phyloP scores from a whole-genome alignment of 106 monocot genomes.

The Gastrodia elata region DNA sequence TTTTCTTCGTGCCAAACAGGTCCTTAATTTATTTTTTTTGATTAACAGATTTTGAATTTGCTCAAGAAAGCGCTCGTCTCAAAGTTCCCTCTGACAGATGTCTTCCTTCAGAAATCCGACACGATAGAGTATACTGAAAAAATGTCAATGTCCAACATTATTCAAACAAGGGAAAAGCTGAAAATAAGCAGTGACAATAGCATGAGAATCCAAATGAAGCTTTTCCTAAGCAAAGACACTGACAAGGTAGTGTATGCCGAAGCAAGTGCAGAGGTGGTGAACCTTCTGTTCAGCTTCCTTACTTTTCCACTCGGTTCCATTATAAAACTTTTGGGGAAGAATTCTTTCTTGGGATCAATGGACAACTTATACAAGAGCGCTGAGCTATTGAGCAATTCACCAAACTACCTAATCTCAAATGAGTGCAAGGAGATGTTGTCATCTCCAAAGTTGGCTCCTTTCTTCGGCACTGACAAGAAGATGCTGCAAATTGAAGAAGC shows the following conservation, averaged over 20 bases:
- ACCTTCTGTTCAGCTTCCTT: slow-evolving; percentile 38
- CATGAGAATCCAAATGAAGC: slow-evolving; percentile 19
- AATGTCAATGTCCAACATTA: slow-evolving; percentile 1
- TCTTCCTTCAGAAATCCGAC: slow-evolving; percentile 16
- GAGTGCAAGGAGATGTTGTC: slow-evolving; percentile 17
- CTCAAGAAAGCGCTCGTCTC: slow-evolving; percentile 26
- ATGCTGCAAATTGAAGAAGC: slow-evolving; percentile 18
- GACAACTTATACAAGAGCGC: slow-evolving; percentile 38
- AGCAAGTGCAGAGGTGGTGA: slow-evolving; percentile 29
- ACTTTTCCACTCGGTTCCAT: slow-evolving; percentile 37
- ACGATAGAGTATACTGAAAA: slow-evolving; percentile 3
- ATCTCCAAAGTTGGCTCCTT: slow-evolving; percentile 21
- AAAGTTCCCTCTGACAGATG: slow-evolving; percentile 20
- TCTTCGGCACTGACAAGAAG: slow-evolving; percentile 7
- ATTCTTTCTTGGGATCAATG: slow-evolving; percentile 20
- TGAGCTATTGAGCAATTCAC: slow-evolving; percentile 16
- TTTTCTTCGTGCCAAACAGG: no score
- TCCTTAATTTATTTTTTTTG: no score
- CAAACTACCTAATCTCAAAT: slow-evolving; percentile 15
- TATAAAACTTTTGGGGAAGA: slow-evolving; percentile 12
- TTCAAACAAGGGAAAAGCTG: slow-evolving; percentile 4
- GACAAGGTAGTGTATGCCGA: slow-evolving; percentile 41
- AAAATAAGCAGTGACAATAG: slow-evolving; percentile 2
- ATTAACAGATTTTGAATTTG: slow-evolving; percentile 23
- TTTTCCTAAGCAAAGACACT: slow-evolving; percentile 23